Evolutionary conservation across 78 protist species (phyloP), one percentile per base, ranked within the genome.

Genomic region (Polysphondylium violaceum): DNA sequence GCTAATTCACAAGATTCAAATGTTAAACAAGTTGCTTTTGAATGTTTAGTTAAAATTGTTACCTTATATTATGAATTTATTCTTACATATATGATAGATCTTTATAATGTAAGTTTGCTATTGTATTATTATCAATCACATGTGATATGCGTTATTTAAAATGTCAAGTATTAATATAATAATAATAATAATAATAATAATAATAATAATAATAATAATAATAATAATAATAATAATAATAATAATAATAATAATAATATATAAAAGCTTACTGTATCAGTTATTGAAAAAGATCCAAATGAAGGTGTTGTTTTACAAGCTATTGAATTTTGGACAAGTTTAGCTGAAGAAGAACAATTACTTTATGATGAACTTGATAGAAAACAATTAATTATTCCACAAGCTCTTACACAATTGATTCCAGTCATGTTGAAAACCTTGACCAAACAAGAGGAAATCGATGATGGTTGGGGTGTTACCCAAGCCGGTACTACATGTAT

Each of bases 311-410:
- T 58, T 2, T 73, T 93, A 69, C 98, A 96, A 55, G 98, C 98
- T 2, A 78, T 98, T 72, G 98, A 97, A 71, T 97, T 98, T 94
- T 98, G 99, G 99, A 69, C 96, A n/a, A 60, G 96, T 5, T 56
- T 97, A 6, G 92, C 96, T 63, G 99, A 98, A 17, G 91, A 76
- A 33, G 99, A 97, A 86, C 27, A 69, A 38, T 87, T 88, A 21
- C 21, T 88, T 12, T 35, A n/a, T 23, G 64, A 87, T 41, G 61
- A 43, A 16, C 36, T n/a, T n/a, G 51, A 35, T 4, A 27, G 5
- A 14, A 25, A 31, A 43, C 19, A 50, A 59, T 51, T 44, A 4
- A 40, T 29, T 27, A 53, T 74, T 29, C 16, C 43, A 35, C 90
- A 95, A 9, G 98, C 97, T 9, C 33, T 59, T 25, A 2, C 29